These are phyloP conservation scores for Aspergillus quadrilineatus DNA, from an alignment of 2,329 filamentous ascomycete species.

Conservation along the genomic window DNA sequence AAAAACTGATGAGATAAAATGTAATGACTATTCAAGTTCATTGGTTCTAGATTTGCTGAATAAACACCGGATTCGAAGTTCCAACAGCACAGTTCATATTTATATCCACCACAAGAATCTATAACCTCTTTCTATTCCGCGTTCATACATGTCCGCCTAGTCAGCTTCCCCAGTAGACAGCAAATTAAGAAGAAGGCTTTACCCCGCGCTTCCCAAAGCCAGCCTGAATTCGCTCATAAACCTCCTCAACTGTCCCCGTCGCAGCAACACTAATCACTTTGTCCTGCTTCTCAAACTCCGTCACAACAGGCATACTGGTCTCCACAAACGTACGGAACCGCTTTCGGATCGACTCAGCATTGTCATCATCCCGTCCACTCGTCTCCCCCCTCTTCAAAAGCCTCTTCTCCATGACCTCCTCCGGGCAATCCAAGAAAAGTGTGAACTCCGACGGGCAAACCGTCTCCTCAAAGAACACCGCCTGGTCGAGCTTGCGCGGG, in stretches of 20 bases:
- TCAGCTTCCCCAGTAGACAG: background rate
- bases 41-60: conserved; percentile 5
- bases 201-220: conserved; percentile 48
- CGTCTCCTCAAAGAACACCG: conserved; percentile 83
- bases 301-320: conserved; percentile 95
- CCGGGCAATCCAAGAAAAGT: conserved; percentile 91
- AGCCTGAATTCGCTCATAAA: conserved; percentile 57
- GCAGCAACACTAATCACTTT: conserved; percentile 80
- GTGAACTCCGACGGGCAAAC: conserved; percentile 84
- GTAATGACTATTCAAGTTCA: conserved; percentile 13
- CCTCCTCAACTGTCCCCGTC: conserved; percentile 63
- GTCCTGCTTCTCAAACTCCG: conserved; percentile 73
- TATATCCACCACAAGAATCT: background rate
- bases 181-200: conserved; percentile 12
- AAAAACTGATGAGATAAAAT: conserved; percentile 10
- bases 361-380: conserved; percentile 87
- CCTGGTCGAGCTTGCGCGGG: conserved; percentile 96
- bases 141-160: background rate
- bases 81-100: background rate
- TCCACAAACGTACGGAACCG: conserved; percentile 91
- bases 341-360: conserved; percentile 93
- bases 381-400: conserved; percentile 90
- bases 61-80: background rate
- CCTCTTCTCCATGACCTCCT: conserved; percentile 80
- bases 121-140: background rate